Conservation (phyloP, 495 filamentous ascomycete species). For the Daldinia childiae region DNA sequence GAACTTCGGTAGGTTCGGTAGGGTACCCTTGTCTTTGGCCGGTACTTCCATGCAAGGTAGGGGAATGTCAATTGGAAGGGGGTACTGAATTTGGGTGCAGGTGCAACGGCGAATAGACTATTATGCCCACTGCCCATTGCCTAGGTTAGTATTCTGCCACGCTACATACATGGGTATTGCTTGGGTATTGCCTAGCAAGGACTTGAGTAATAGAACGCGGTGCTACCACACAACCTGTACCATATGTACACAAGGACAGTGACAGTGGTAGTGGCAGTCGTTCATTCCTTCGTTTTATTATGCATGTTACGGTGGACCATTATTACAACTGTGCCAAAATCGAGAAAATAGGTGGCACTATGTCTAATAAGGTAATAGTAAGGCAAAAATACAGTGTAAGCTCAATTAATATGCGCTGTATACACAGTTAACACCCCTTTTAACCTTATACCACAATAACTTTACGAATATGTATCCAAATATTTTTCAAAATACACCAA, state of each 20-base stretch:
- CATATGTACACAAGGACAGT: neutral
- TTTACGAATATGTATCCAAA: too few relatives aligned
- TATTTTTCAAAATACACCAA: too few relatives aligned
- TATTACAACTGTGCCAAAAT: too few relatives aligned
- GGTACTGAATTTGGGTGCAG: slow-evolving; percentile 22
- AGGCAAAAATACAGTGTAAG: too few relatives aligned
- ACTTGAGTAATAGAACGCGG: slow-evolving; percentile 19
- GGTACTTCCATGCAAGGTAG: slow-evolving; percentile 15
- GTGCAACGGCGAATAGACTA: slow-evolving; percentile 13
- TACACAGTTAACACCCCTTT: too few relatives aligned
- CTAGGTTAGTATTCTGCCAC: neutral
- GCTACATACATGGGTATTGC: neutral
- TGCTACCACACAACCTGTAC: slow-evolving; percentile 20
- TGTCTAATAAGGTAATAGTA: too few relatives aligned
- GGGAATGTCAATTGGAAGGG: slow-evolving; percentile 22
- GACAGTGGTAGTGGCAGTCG: slow-evolving; percentile 16
- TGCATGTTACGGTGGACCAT: too few relatives aligned
- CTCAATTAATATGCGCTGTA: too few relatives aligned
- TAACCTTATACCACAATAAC: too few relatives aligned
- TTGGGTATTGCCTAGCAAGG: neutral
- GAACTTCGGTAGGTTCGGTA: slow-evolving; percentile 14
- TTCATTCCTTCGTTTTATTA: slow-evolving; percentile 5
- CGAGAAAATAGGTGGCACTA: too few relatives aligned
- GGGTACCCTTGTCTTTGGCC: slow-evolving; percentile 9
- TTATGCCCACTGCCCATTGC: neutral